phyloP scores from a whole-genome alignment of 306 rosid genomes.

The Medicago ruthenica region DNA sequence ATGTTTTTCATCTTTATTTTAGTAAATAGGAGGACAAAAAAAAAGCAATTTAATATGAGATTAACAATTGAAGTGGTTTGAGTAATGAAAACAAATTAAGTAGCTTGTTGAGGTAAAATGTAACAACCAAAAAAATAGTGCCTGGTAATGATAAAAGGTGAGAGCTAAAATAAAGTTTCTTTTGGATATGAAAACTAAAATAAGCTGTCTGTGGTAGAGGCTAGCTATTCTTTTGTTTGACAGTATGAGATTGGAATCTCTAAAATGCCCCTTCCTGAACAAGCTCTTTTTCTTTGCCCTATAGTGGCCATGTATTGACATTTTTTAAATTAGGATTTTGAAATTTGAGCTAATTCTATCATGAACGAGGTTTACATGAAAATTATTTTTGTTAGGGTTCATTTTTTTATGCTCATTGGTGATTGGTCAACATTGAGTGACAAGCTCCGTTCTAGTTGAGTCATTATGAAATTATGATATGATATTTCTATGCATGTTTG shows the following conservation, averaged over 20 bases:
- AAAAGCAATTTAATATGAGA: background rate
- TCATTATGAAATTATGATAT: too few species aligned
- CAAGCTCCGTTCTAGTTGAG: too few species aligned
- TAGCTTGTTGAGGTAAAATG: background rate
- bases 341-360: too few species aligned
- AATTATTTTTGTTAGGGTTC: too few species aligned
- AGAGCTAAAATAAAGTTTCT: background rate
- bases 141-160: background rate
- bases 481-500: too few species aligned
- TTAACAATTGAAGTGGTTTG: background rate
- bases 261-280: background rate
- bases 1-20: slow-evolving; percentile 11
- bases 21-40: slow-evolving; percentile 11
- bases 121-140: background rate
- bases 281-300: too few species aligned
- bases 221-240: background rate
- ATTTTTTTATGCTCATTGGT: too few species aligned
- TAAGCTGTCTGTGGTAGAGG: background rate
- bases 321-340: too few species aligned
- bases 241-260: background rate
- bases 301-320: too few species aligned
- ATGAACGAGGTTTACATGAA: too few species aligned
- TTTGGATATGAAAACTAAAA: background rate
- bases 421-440: too few species aligned
- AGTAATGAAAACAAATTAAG: background rate